Base-by-base conservation (phyloP, 352 stramenopile species). In the Saprolegnia diclina region DNA sequence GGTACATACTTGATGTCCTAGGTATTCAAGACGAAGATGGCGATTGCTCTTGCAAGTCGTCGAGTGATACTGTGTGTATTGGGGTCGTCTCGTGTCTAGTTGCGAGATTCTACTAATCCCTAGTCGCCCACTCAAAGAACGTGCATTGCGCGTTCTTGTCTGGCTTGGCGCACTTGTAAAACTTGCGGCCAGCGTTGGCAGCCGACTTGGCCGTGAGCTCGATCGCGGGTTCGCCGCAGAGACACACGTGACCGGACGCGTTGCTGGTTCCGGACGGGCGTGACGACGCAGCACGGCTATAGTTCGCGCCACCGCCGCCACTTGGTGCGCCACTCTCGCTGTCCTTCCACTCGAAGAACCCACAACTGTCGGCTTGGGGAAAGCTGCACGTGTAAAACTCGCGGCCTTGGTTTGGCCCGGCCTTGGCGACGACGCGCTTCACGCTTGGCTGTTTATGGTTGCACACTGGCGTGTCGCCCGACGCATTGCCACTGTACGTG, bases 101-200 rank as follows among this genome's bases (percentile, higher is more conserved):
- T n/a, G n/a, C n/a, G n/a, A n/a, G n/a, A n/a, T n/a, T n/a, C n/a
- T n/a, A n/a, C n/a, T n/a, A 48, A 26, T 65, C 22, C 18, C 19
- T 22, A 45, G n/a, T 90, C 81, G 78, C 81, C 95, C 95, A 98
- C 73, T 97, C 72, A 78, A 98, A 98, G 76, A 96, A 97, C 69
- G 83, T 78, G 64, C 91, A 97, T 69, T 97, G 87, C 40, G 85
- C 81, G 29, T 83, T 85, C 48, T 87, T 80, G 0, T 77, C 76
- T 55, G 81, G 82, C 19, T 87, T 87, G 11, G 86, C 83, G 72
- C 95, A 98, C 55, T 92, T 96, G 82, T 89, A 98, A 71, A 98
- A 98, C 56, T 87, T 91, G 45, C 93, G 82, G 29, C 94, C 95
- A 37, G 92, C 88, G 73, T 98, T 98, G 9, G 65, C 56, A 29